Conservation (phyloP, 176 grass and related monocot genomes). For the Cenchrus purpureus region DNA sequence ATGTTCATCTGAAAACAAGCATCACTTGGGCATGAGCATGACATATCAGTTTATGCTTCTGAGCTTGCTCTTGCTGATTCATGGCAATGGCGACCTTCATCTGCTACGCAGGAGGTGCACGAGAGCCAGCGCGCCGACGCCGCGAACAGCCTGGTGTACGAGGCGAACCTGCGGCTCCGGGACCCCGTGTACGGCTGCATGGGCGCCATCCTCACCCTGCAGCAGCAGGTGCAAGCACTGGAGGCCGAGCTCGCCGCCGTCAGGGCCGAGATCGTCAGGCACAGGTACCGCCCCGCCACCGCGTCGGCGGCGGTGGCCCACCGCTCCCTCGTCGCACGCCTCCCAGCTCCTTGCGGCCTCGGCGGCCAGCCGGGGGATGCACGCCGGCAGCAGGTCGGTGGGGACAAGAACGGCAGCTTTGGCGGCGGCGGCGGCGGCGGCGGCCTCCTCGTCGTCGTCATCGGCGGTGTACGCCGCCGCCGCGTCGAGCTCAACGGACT, state of each 20-base stretch:
- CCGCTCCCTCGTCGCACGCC: conserved; percentile 59
- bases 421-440: conserved; percentile 19
- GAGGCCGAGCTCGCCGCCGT: conserved; percentile 77
- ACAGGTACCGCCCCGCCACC: conserved; percentile 55
- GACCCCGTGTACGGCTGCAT: conserved; percentile 94
- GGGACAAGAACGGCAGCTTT: conserved; percentile 13
- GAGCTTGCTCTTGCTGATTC: neutral
- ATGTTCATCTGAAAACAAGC: neutral
- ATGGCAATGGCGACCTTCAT: neutral
- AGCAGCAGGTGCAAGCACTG: conserved; percentile 88
- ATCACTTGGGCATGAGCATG: neutral
- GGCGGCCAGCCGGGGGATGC: conserved; percentile 17
- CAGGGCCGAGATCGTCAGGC: conserved; percentile 68
- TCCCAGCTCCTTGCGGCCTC: conserved; percentile 53
- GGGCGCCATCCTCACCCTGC: conserved; percentile 80
- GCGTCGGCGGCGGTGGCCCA: conserved; percentile 1
- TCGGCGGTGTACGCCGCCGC: conserved; percentile 72
- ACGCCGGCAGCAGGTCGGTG: conserved; percentile 17
- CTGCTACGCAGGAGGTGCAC: conserved; percentile 67
- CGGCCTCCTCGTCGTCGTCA: conserved; percentile 59
- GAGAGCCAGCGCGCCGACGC: conserved; percentile 86
- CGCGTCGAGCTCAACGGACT: conserved; percentile 83
- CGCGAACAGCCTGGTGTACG: conserved; percentile 92
- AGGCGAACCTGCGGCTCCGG: conserved; percentile 80
- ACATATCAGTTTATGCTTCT: neutral